Percentiles rank a stretch among this genome's conserved stretches.
Conservation (phyloP, 495 filamentous ascomycete species). For the Lasiosphaeria miniovina region DNA sequence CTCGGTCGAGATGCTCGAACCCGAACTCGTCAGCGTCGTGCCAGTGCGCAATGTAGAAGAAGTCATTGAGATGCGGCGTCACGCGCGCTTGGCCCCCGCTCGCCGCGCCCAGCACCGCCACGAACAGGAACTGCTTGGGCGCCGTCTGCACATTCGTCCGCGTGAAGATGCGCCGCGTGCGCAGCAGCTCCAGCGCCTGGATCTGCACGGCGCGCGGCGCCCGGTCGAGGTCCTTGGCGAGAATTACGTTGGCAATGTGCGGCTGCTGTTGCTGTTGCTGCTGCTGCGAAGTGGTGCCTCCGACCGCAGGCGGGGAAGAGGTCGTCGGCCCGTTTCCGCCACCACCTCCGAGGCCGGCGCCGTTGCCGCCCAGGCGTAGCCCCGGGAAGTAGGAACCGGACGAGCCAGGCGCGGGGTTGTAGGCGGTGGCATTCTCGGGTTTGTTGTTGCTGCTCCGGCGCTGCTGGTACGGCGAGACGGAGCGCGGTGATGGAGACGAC, state of each 20-base stretch:
- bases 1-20: constrained; percentile 64
- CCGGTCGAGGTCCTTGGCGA: constrained; percentile 74
- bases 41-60: constrained; percentile 84
- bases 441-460: constrained; percentile 16
- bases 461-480: constrained; percentile 32
- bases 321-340: neutral
- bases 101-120: constrained; percentile 60
- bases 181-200: constrained; percentile 79
- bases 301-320: neutral
- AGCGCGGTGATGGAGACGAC: constrained; percentile 16
- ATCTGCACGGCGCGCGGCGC: constrained; percentile 74
- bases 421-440: neutral
- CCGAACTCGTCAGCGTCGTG: constrained; percentile 73
- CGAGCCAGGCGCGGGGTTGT: neutral
- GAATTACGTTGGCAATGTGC: constrained; percentile 73
- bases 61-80: constrained; percentile 66
- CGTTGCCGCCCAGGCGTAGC: constrained; percentile 1
- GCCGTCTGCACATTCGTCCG: constrained; percentile 66
- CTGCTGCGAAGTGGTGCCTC: neutral
- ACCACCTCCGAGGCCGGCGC: neutral
- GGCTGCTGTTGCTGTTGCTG: constrained; percentile 17
- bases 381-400: neutral
- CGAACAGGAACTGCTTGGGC: constrained; percentile 76
- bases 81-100: constrained; percentile 44
- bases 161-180: constrained; percentile 71